These are phyloP conservation scores for Letharia columbiana DNA, from an alignment of 495 filamentous ascomycete genomes.

Conservation along the genomic window DNA sequence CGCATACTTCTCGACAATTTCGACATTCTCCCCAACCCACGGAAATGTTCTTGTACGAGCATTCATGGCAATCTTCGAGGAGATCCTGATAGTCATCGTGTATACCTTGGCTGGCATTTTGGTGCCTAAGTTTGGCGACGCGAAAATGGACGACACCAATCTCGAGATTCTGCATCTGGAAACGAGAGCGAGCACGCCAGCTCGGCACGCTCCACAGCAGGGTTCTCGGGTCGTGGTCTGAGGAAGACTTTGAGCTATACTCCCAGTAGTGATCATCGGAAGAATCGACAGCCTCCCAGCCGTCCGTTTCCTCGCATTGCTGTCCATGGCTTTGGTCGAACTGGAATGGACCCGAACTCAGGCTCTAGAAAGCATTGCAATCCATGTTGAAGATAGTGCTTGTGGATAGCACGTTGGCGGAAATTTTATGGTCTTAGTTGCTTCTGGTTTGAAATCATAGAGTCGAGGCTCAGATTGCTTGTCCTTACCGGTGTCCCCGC, in stretches of 20 bases:
- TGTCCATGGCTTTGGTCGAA: not conserved
- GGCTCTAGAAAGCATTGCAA: not conserved
- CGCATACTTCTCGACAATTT: constrained; percentile 16
- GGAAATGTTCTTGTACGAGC: constrained; percentile 13
- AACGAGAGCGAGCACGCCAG: too few species aligned
- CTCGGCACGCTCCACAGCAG: not conserved
- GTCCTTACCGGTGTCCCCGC: not conserved
- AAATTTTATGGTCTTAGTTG: too few species aligned
- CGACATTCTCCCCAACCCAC: not conserved
- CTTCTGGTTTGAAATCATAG: too few species aligned
- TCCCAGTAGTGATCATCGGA: not conserved
- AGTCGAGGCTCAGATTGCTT: not conserved
- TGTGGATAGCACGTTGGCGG: not conserved
- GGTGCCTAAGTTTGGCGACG: constrained; percentile 41
- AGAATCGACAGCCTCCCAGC: not conserved
- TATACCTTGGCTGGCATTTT: constrained; percentile 14
- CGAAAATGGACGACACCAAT: constrained; percentile 21
- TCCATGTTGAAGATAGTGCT: not conserved
- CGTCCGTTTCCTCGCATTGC: not conserved
- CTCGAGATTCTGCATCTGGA: not conserved
- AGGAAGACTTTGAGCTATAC: not conserved
- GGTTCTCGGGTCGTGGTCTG: not conserved
- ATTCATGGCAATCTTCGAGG: constrained; percentile 19
- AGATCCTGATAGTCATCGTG: constrained; percentile 19
- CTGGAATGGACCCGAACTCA: not conserved